Evolutionary conservation across 345 rosid genomes (phyloP).

Genomic region (Ceriops zippeliana): DNA sequence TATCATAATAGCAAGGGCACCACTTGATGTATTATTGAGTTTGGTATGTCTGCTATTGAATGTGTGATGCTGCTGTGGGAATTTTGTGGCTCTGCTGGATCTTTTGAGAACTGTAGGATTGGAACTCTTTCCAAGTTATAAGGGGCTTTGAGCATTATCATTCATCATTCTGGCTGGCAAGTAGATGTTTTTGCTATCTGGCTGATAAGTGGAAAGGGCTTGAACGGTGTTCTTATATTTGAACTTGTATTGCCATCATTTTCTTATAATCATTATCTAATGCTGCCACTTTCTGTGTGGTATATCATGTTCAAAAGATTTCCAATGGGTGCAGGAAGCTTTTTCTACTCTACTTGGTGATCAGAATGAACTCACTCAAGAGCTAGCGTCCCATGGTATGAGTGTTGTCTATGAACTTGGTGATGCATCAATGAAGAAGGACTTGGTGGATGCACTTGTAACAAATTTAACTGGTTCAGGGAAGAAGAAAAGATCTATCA

Average conservation of each 20-base stretch:
- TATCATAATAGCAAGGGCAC: no score
- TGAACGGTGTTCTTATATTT: neutral
- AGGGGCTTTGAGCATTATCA: no score
- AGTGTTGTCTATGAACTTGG: slow-evolving; percentile 96
- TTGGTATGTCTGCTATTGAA: no score
- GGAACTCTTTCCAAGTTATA: no score
- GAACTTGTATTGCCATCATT: neutral
- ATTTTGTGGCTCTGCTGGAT: no score
- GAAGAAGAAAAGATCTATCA: slow-evolving; percentile 89
- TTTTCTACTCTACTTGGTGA: slow-evolving; percentile 90
- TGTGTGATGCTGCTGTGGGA: no score
- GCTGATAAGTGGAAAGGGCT: no score
- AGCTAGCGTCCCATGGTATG: slow-evolving; percentile 97
- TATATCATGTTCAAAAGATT: slow-evolving; percentile 6
- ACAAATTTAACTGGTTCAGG: slow-evolving; percentile 86
- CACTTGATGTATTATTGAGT: no score
- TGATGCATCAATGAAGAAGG: slow-evolving; percentile 78
- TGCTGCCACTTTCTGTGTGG: neutral
- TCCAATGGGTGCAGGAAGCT: slow-evolving; percentile 65
- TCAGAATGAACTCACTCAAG: slow-evolving; percentile 95
- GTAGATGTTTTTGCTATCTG: no score
- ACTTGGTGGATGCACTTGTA: slow-evolving; percentile 84
- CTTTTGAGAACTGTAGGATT: no score
- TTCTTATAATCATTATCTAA: neutral
- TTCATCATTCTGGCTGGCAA: no score